Evolutionary conservation across 495 filamentous ascomycete genomes (phyloP).

Genomic region (Rostrohypoxylon terebratum): DNA sequence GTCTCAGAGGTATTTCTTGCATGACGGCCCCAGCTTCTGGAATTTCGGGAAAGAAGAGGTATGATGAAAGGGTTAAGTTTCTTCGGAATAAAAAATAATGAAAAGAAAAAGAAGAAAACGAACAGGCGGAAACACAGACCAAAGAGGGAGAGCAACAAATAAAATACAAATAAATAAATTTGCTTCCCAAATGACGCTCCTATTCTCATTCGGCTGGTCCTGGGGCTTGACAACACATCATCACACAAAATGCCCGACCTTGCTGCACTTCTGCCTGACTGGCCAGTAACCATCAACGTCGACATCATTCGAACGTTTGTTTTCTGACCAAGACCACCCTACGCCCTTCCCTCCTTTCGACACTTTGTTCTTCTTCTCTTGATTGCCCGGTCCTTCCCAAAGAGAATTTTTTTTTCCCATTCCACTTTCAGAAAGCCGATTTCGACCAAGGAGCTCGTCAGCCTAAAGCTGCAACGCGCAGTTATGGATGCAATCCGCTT

Average conservation of each 20-base stretch:
- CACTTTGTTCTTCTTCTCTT: conserved; percentile 13
- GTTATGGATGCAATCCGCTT: conserved; percentile 45
- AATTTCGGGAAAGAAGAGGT: conserved; percentile 1
- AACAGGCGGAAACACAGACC: conserved; percentile 9
- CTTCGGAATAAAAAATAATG: conserved; percentile 10
- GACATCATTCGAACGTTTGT: conserved; percentile 41
- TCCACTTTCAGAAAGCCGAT: conserved; percentile 12
- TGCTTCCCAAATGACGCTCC: conserved; percentile 34
- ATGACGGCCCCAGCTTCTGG: conserved; percentile 26
- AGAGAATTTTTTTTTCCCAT: not conserved
- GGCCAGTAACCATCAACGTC: conserved; percentile 50
- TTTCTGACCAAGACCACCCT: conserved; percentile 33
- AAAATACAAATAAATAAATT: conserved; percentile 24
- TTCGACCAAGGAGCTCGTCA: conserved; percentile 39
- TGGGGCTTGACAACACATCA: conserved; percentile 52
- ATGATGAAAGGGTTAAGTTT: conserved; percentile 28
- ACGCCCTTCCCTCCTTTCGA: conserved; percentile 16
- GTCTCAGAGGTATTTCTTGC: conserved; percentile 41
- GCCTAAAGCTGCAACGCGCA: conserved; percentile 48
- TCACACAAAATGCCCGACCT: conserved; percentile 62
- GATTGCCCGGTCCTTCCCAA: not conserved
- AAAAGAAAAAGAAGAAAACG: conserved; percentile 3
- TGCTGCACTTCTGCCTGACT: conserved; percentile 66
- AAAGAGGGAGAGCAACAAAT: conserved; percentile 6
- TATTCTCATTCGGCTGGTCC: conserved; percentile 42